phyloP scores from a whole-genome alignment of 2,329 filamentous ascomycete genomes.

The Ploettnerulaceae sp. region DNA sequence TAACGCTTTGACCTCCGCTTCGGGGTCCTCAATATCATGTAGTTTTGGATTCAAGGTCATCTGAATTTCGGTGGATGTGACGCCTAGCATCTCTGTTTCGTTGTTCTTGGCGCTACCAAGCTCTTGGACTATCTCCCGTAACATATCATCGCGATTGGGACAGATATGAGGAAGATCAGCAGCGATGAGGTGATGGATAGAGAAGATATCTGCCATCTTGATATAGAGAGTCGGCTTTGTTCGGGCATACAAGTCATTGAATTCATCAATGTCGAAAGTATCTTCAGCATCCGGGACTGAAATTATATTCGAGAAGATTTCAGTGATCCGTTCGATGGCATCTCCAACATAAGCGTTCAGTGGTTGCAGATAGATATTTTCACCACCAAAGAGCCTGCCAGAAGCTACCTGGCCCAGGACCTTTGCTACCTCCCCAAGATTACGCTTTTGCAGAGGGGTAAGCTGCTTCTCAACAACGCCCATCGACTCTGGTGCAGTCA shows the following conservation, averaged over 20 bases:
- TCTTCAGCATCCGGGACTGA: conserved; percentile 80
- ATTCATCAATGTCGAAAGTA: conserved; percentile 97
- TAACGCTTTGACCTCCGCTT: conserved; percentile 83
- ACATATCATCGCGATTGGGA: conserved; percentile 74
- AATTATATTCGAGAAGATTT: conserved; percentile 74
- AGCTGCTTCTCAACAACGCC: conserved; percentile 87
- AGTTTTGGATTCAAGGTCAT: conserved; percentile 87
- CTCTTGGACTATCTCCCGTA: conserved; percentile 89
- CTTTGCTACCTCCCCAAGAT: conserved; percentile 84
- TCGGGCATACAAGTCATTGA: conserved; percentile 94
- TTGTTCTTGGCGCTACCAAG: conserved; percentile 95
- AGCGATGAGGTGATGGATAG: conserved; percentile 84
- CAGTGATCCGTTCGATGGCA: conserved; percentile 71
- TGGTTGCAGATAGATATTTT: conserved; percentile 93
- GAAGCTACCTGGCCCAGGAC: conserved; percentile 83
- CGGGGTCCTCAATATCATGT: conserved; percentile 86
- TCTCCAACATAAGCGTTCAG: conserved; percentile 88
- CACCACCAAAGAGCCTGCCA: conserved; percentile 86
- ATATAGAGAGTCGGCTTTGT: conserved; percentile 98
- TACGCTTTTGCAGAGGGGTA: conserved; percentile 87
- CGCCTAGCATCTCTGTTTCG: conserved; percentile 84
- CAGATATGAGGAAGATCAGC: conserved; percentile 74
- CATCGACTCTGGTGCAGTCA: conserved; percentile 86
- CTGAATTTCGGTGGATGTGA: conserved; percentile 77
- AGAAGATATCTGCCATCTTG: conserved; percentile 96